These are phyloP conservation scores for Pseudocercospora musae DNA, from an alignment of 2,329 filamentous ascomycete species.

Conservation along the genomic window DNA sequence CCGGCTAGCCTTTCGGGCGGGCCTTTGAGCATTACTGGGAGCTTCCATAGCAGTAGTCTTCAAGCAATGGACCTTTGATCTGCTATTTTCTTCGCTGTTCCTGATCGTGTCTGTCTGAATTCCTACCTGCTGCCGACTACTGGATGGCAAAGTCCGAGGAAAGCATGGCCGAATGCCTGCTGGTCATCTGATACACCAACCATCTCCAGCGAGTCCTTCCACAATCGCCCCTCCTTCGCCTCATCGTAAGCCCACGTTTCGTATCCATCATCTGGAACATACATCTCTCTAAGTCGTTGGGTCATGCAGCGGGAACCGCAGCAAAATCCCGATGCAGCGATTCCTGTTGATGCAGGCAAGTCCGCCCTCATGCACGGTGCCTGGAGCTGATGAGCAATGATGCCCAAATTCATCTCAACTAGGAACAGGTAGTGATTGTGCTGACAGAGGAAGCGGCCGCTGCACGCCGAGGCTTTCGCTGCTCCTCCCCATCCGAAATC, in stretches of 20 bases:
- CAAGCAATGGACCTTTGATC: conserved; percentile 18
- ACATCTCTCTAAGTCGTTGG: not conserved
- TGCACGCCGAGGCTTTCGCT: not conserved
- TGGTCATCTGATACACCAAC: conserved; percentile 14
- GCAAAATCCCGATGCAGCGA: no score
- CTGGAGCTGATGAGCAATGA: not conserved
- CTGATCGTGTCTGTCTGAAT: not conserved
- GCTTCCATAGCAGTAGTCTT: conserved; percentile 16
- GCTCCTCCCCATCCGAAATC: not conserved
- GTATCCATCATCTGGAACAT: conserved; percentile 35
- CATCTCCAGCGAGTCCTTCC: conserved; percentile 32
- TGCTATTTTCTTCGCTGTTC: conserved; percentile 7
- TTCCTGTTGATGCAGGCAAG: not conserved
- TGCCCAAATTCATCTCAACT: not conserved
- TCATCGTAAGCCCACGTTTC: conserved; percentile 38
- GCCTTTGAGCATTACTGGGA: conserved; percentile 29
- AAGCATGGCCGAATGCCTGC: not conserved
- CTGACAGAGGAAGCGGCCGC: not conserved
- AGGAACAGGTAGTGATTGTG: not conserved
- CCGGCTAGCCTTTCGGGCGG: conserved; percentile 22
- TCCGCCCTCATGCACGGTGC: not conserved
- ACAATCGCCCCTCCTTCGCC: conserved; percentile 41
- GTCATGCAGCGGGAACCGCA: not conserved
- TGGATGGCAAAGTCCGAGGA: not conserved
- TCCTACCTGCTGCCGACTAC: not conserved